A percentile compares a stretch with the other conserved stretches of the same genome.
These are phyloP conservation scores for Candida odintsovae DNA, from an alignment of 805 yeast genomes.

Conservation along the genomic window DNA sequence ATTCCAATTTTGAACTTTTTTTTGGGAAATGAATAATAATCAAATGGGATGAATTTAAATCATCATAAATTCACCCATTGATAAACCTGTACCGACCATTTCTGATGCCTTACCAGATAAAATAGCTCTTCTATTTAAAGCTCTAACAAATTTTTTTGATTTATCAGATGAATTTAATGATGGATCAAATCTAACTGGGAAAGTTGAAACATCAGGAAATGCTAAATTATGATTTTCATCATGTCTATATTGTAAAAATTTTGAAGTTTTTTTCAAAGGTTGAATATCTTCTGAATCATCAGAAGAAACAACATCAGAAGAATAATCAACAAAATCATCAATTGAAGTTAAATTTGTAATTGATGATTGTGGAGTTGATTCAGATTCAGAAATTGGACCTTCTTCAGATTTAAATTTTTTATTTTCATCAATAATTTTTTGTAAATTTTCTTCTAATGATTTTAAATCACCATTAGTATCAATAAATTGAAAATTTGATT, in stretches of 20 bases:
- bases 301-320: conserved; percentile 12
- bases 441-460: conserved; percentile 24
- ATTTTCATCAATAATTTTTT: conserved; percentile 22
- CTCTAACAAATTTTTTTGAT: conserved; percentile 13
- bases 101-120: conserved; percentile 23
- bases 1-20: neutral
- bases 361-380: conserved; percentile 5
- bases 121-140: conserved; percentile 25
- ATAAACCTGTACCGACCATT: conserved; percentile 26
- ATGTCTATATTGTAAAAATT: conserved; percentile 23
- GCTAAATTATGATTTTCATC: conserved; percentile 25
- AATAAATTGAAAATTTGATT: conserved; percentile 2
- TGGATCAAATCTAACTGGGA: conserved; percentile 25
- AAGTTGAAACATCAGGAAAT: conserved; percentile 24
- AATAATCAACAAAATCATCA: conserved; percentile 18
- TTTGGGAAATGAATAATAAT: neutral
- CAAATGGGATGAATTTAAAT: neutral
- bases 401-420: conserved; percentile 4
- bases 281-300: conserved; percentile 8
- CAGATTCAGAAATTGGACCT: conserved; percentile 1
- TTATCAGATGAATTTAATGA: conserved; percentile 1
- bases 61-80: conserved; percentile 20
- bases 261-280: conserved; percentile 7
- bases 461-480: conserved; percentile 15
- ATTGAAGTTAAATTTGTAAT: conserved; percentile 1